Percentiles rank a stretch among this genome's conserved stretches.
phyloP scores from a whole-genome alignment of 768 basidiomycete species.

The Mycena belliarum region DNA sequence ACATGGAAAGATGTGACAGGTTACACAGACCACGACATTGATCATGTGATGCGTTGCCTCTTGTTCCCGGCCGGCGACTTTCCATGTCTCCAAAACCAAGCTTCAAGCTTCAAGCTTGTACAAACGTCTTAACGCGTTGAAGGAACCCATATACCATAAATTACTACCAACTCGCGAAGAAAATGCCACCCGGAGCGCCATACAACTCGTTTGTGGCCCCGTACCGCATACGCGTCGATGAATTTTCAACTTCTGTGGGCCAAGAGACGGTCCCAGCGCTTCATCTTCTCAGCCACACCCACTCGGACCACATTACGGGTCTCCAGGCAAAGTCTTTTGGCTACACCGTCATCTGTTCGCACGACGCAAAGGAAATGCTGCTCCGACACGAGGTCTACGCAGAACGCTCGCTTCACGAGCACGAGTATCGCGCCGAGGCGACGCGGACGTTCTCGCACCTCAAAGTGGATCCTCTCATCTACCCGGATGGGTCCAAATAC shows the following conservation, averaged over 20 bases:
- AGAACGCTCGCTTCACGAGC: constrained; percentile 60
- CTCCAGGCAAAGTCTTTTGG: constrained; percentile 76
- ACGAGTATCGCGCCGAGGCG: constrained; percentile 50
- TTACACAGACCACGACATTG: no score
- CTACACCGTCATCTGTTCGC: constrained; percentile 72
- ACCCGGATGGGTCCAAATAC: constrained; percentile 48
- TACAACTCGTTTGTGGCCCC: constrained; percentile 76
- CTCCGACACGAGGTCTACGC: constrained; percentile 70
- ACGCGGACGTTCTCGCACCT: constrained; percentile 68
- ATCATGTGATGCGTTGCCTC: no score
- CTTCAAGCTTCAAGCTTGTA: no score
- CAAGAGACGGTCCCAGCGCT: constrained; percentile 46
- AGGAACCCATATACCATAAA: neutral
- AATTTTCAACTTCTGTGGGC: constrained; percentile 54
- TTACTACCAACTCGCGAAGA: neutral
- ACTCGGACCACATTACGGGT: constrained; percentile 84
- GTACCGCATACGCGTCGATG: constrained; percentile 85
- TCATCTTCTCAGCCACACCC: constrained; percentile 87
- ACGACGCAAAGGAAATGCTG: constrained; percentile 85
- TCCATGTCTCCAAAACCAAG: no score
- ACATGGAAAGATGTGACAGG: no score
- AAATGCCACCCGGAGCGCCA: constrained; percentile 78
- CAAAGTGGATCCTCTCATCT: constrained; percentile 51
- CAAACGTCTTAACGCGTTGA: no score
- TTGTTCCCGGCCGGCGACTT: no score